Base-by-base conservation (phyloP, 2,329 filamentous ascomycete species). In the Teratosphaeria nubilosa region DNA sequence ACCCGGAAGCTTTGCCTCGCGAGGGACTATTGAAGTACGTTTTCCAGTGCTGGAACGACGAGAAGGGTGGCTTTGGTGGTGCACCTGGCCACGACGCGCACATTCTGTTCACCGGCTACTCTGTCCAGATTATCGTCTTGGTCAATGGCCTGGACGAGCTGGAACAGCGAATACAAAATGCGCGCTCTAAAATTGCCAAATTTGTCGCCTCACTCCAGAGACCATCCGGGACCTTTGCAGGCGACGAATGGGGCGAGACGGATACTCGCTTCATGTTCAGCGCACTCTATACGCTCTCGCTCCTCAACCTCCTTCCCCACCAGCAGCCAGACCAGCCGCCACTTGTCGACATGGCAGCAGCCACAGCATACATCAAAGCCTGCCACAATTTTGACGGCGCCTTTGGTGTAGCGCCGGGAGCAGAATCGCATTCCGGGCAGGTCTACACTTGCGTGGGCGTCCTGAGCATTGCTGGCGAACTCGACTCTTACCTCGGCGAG, bases 331-430 rank as follows among this genome's bases (percentile, higher is more conserved):
- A 60, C 20, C 58, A 62, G 27, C 64, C 66, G 5, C 65, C 65
- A 16, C 73, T 91, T 2, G 82, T 95, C 61, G 82, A 99, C 68
- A 81, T 96, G 5, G 78, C 87, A 59, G 89, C 87, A 70, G 91
- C 91, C 0, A 87, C 95, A 9, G 76, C 82, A 5, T 86, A 96
- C 70, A 80, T 99, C 59, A 82, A 85, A 59, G 82, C 86, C 5
- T 99, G 94, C 72, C 85, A 86, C 66, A 99, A 99, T 73, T 90
- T 95, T 64, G 94, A 99, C 72, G 94, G 94, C 45, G 94, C 90
- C 20, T 99, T 95, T 73, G 94, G 94, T 16, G 86, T 91, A 50
- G 84, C 83, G 50, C 94, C 94, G 1, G 91, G 91, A 9, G 91
- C 91, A 20, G 94, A 99, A 74, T 95, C 91, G 27, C 94, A 99